A percentile compares a stretch with the other conserved stretches of the same genome.
These are phyloP conservation scores for Podaxis mareebaensis DNA, from an alignment of 768 basidiomycete genomes.

Conservation along the genomic window DNA sequence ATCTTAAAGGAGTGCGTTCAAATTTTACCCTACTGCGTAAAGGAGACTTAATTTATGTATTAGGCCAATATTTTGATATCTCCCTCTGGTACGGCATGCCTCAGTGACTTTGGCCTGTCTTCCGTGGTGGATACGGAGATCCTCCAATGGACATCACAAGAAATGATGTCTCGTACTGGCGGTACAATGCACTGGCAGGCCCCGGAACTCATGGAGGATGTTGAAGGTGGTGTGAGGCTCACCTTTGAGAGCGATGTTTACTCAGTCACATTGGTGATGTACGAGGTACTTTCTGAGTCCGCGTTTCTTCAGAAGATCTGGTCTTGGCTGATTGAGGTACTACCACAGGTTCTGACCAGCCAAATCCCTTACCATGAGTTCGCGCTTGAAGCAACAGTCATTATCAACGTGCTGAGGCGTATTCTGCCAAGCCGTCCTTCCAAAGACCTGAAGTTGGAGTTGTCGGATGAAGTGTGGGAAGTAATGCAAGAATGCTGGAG, in stretches of 20 bases:
- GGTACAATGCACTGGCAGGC: slow-evolving; percentile 24
- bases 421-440: slow-evolving; percentile 21
- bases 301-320: not conserved
- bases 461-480: slow-evolving; percentile 23
- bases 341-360: slow-evolving; percentile 26
- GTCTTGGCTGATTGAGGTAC: not conserved
- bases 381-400: slow-evolving; percentile 22
- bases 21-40: not conserved
- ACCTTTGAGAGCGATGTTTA: slow-evolving; percentile 23
- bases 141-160: slow-evolving; percentile 19
- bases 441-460: slow-evolving; percentile 14
- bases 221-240: slow-evolving; percentile 7
- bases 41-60: not conserved
- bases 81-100: slow-evolving; percentile 19
- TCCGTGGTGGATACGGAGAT: slow-evolving; percentile 20
- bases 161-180: slow-evolving; percentile 17
- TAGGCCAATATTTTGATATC: slow-evolving; percentile 29
- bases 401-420: slow-evolving; percentile 22
- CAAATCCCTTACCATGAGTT: slow-evolving; percentile 28
- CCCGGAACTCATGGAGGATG: slow-evolving; percentile 23
- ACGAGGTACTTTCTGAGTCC: slow-evolving; percentile 19
- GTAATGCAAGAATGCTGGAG: slow-evolving; percentile 28
- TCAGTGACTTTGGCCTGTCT: slow-evolving; percentile 28
- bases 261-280: slow-evolving; percentile 22
- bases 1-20: slow-evolving; percentile 24